phyloP scores from a whole-genome alignment of 768 basidiomycete species.

The Amanita phalloides region DNA sequence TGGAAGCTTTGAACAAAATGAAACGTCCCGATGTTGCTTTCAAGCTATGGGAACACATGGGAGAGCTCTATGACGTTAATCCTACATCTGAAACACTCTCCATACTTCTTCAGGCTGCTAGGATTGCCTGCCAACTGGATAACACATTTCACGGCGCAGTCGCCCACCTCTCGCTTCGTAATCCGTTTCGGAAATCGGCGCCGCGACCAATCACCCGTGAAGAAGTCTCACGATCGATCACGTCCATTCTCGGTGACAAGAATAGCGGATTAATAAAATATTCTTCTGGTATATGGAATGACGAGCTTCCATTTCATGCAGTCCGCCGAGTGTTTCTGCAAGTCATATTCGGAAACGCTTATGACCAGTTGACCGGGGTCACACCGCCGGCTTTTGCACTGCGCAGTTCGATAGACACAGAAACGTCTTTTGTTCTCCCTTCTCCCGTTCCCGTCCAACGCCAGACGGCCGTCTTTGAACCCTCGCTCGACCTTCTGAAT shows the following conservation, averaged over 20 bases:
- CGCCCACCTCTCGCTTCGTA: conserved; percentile 29
- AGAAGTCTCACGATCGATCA: conserved; percentile 18
- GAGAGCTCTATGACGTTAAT: conserved; percentile 40
- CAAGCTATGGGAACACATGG: conserved; percentile 59
- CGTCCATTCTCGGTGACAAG: conserved; percentile 15
- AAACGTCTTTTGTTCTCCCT: conserved; percentile 8
- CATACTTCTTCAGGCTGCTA: conserved; percentile 50
- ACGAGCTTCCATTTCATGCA: conserved; percentile 31
- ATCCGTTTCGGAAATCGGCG: conserved; percentile 17
- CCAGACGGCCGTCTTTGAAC: conserved; percentile 10
- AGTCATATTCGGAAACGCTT: conserved; percentile 44
- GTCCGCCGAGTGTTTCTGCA: conserved; percentile 43
- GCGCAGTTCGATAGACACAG: conserved; percentile 16
- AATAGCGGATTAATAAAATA: conserved; percentile 16
- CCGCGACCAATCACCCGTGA: conserved; percentile 9
- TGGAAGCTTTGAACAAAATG: conserved; percentile 35
- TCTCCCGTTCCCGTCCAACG: conserved; percentile 3
- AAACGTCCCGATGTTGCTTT: conserved; percentile 56
- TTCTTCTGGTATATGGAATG: conserved; percentile 33
- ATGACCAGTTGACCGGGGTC: conserved; percentile 16
- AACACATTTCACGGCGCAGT: conserved; percentile 39
- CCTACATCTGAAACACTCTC: conserved; percentile 48
- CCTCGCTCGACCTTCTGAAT: conserved; percentile 15
- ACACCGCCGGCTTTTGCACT: conserved; percentile 26
- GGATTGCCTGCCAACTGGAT: conserved; percentile 40